Evolutionary conservation across 2,329 filamentous ascomycete genomes (phyloP).

Genomic region (Epichloe gansuensis): DNA sequence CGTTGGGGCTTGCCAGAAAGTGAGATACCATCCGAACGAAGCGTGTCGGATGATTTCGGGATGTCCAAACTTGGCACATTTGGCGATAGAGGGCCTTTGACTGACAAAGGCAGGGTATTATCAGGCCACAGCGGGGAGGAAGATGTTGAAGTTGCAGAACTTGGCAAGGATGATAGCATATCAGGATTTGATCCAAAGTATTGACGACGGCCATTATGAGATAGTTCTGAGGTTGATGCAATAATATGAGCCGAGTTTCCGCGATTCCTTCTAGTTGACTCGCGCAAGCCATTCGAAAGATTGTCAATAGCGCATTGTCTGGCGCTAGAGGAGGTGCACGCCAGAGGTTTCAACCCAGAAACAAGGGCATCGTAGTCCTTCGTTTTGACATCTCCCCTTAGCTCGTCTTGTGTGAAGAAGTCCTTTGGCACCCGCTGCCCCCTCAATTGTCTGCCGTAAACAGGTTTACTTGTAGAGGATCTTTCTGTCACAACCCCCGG

Average conservation of each 20-base stretch:
- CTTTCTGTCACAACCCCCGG: neutral
- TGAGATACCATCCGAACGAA: neutral
- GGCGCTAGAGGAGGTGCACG: neutral
- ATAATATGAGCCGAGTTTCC: neutral
- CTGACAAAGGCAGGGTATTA: neutral
- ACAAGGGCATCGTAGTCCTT: neutral
- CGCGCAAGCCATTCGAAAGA: neutral
- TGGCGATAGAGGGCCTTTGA: neutral
- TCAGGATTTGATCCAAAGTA: neutral
- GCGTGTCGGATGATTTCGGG: neutral
- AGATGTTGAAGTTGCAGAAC: neutral
- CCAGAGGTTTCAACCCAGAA: conserved; percentile 3
- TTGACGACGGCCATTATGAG: neutral
- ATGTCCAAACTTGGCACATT: neutral
- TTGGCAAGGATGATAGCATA: neutral
- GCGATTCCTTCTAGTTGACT: neutral
- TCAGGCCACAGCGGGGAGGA: neutral
- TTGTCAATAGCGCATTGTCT: neutral
- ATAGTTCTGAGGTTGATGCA: neutral
- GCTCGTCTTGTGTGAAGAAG: neutral
- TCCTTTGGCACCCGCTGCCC: neutral
- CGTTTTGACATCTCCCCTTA: neutral
- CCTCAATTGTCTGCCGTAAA: neutral
- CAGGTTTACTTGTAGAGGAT: neutral
- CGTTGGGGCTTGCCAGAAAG: neutral